Percentiles rank a stretch among this genome's conserved stretches.
phyloP scores from a whole-genome alignment of 2,329 filamentous ascomycete genomes.

The Aspergillus melleus region DNA sequence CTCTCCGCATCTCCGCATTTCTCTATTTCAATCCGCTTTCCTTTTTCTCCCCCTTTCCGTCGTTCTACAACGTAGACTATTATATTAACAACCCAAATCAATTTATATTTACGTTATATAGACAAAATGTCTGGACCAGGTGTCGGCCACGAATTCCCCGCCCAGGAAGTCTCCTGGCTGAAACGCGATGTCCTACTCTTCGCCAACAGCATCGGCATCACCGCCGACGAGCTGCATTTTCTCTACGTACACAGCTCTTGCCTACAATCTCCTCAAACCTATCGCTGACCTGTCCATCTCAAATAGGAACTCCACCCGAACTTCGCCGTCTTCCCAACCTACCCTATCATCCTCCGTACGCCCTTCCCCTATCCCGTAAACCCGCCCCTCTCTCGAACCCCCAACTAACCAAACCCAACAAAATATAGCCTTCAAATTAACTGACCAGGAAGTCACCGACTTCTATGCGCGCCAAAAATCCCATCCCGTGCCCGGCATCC shows the following conservation, averaged over 20 bases:
- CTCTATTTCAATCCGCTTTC: not conserved
- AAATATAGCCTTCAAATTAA: conserved; percentile 68
- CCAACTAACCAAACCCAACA: conserved; percentile 13
- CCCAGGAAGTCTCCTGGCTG: conserved; percentile 75
- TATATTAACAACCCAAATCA: not conserved
- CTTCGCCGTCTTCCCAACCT: conserved; percentile 86
- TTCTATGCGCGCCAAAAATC: conserved; percentile 72
- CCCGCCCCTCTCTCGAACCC: conserved; percentile 10
- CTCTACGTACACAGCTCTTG: conserved; percentile 66
- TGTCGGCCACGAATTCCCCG: conserved; percentile 76
- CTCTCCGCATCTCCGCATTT: not conserved
- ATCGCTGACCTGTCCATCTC: not conserved
- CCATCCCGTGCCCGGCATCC: conserved; percentile 69
- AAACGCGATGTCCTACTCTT: conserved; percentile 89
- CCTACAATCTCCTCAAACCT: rapidly evolving
- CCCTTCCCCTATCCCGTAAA: conserved; percentile 25
- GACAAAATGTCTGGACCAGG: conserved; percentile 52
- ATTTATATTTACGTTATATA: conserved; percentile 5
- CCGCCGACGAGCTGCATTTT: conserved; percentile 81
- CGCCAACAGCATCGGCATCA: conserved; percentile 81
- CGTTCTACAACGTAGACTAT: too few relatives aligned
- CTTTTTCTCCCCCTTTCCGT: not conserved
- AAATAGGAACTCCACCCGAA: conserved; percentile 77
- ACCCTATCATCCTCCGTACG: conserved; percentile 76
- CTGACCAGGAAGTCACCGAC: conserved; percentile 73